phyloP scores from a whole-genome alignment of 441 rosid genomes.

The Melastoma candidum region DNA sequence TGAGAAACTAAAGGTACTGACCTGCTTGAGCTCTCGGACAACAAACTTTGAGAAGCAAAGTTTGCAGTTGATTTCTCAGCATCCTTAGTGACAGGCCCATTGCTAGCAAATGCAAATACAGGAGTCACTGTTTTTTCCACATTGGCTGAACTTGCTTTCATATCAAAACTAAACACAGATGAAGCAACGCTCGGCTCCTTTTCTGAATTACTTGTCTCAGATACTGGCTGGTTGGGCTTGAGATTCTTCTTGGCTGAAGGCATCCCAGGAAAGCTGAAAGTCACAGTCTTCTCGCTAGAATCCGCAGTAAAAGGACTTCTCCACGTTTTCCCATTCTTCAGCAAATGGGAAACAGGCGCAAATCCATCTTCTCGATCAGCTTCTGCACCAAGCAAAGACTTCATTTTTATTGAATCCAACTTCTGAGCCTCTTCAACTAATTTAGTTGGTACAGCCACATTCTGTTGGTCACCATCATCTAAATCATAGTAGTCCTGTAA shows the following conservation, averaged over 20 bases:
- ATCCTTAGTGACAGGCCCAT: constrained; percentile 8
- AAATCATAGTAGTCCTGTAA: constrained; percentile 62
- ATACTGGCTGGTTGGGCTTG: constrained; percentile 23
- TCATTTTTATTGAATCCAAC: constrained; percentile 19
- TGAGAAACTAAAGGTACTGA: constrained; percentile 12
- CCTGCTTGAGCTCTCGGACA: constrained; percentile 36
- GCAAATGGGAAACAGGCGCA: constrained; percentile 20
- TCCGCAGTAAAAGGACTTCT: constrained; percentile 25
- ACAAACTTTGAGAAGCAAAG: constrained; percentile 17
- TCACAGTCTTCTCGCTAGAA: constrained; percentile 26
- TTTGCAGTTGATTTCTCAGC: constrained; percentile 16
- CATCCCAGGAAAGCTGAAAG: constrained; percentile 18
- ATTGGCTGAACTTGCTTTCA: constrained; percentile 21
- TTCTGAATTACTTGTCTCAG: constrained; percentile 18
- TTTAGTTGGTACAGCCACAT: constrained; percentile 21
- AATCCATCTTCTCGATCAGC: constrained; percentile 22
- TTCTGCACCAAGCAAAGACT: constrained; percentile 26
- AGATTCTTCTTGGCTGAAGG: constrained; percentile 22
- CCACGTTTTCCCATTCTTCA: constrained; percentile 24
- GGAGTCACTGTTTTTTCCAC: constrained; percentile 24
- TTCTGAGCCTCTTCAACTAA: constrained; percentile 25
- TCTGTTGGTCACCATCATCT: constrained; percentile 49
- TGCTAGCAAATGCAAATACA: constrained; percentile 15
- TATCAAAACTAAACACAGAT: constrained; percentile 21
- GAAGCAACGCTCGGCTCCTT: constrained; percentile 18